phyloP scores from a whole-genome alignment of 2,329 filamentous ascomycete genomes.

The Xenoacremonium recifei region DNA sequence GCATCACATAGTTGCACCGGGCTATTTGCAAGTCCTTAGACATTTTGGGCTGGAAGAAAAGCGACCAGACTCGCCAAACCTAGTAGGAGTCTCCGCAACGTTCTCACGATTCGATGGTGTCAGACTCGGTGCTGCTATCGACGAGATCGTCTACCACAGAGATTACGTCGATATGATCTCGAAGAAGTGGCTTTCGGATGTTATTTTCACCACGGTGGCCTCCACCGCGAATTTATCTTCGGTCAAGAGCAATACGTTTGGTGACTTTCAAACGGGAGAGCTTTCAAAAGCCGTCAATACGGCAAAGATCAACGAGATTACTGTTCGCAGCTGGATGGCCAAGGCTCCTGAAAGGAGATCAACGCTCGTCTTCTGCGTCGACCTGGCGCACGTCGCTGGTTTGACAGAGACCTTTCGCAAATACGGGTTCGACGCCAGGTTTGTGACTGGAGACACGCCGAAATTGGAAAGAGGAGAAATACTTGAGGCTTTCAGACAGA shows the following conservation, averaged over 20 bases:
- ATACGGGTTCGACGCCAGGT: slow-evolving; percentile 78
- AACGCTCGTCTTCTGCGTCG: slow-evolving; percentile 92
- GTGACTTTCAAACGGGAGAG: slow-evolving; percentile 78
- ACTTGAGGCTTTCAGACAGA: slow-evolving; percentile 72
- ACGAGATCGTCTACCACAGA: slow-evolving; percentile 95
- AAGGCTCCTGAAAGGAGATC: slow-evolving; percentile 74
- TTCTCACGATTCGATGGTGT: slow-evolving; percentile 79
- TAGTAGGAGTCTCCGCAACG: slow-evolving; percentile 89
- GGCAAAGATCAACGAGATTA: slow-evolving; percentile 74
- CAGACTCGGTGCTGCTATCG: slow-evolving; percentile 78
- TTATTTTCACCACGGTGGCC: slow-evolving; percentile 91
- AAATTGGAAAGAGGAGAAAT: slow-evolving; percentile 65
- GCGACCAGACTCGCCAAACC: slow-evolving; percentile 48
- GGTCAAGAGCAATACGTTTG: slow-evolving; percentile 58
- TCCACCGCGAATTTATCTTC: slow-evolving; percentile 76
- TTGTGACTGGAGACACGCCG: slow-evolving; percentile 80
- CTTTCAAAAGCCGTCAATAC: slow-evolving; percentile 85
- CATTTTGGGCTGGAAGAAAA: slow-evolving; percentile 70
- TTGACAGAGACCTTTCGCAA: slow-evolving; percentile 75
- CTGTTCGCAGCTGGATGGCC: slow-evolving; percentile 80
- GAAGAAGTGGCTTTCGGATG: slow-evolving; percentile 87
- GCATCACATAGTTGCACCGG: slow-evolving; percentile 87
- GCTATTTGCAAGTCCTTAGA: slow-evolving; percentile 72
- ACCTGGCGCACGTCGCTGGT: slow-evolving; percentile 75
- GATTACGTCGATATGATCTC: slow-evolving; percentile 68